These are phyloP conservation scores for Sporisorium scitamineum DNA, from an alignment of 1,284 basidiomycete species.

Conservation along the genomic window DNA sequence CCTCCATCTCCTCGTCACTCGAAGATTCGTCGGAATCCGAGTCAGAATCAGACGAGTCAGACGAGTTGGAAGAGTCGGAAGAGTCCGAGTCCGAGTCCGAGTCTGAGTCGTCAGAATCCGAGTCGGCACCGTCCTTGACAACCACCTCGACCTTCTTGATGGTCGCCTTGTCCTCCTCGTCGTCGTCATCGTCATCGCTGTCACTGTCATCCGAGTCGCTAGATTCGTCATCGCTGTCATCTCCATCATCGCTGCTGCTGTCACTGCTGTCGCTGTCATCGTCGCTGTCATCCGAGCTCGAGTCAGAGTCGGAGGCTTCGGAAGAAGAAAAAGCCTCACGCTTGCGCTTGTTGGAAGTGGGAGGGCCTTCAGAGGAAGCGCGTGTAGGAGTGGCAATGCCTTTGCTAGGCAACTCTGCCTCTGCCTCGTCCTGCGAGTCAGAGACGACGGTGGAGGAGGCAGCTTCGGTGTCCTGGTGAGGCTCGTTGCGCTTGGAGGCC, in stretches of 20 bases:
- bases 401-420: constrained; percentile 39
- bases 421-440: constrained; percentile 49
- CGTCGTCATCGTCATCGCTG: constrained; percentile 17
- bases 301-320: constrained; percentile 14
- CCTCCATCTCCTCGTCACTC: constrained; percentile 14
- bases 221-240: constrained; percentile 23
- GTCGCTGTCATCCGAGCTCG: constrained; percentile 22
- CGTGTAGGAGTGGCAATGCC: constrained; percentile 36
- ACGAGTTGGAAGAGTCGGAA: constrained; percentile 16
- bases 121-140: constrained; percentile 14
- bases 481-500: constrained; percentile 23
- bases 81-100: constrained; percentile 16
- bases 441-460: constrained; percentile 37
- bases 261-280: constrained; percentile 16
- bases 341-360: constrained; percentile 34
- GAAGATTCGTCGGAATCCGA: constrained; percentile 24
- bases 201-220: constrained; percentile 23
- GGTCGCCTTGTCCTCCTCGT: constrained; percentile 17
- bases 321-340: constrained; percentile 17
- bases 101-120: constrained; percentile 25
- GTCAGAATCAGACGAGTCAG: constrained; percentile 23
- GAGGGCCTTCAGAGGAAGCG: constrained; percentile 17
- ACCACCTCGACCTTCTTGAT: constrained; percentile 20
- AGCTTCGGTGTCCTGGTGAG: constrained; percentile 35
- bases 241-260: constrained; percentile 27